Evolutionary conservation across 2,329 filamentous ascomycete species (phyloP).

Genomic region (Cordyceps cicadae): DNA sequence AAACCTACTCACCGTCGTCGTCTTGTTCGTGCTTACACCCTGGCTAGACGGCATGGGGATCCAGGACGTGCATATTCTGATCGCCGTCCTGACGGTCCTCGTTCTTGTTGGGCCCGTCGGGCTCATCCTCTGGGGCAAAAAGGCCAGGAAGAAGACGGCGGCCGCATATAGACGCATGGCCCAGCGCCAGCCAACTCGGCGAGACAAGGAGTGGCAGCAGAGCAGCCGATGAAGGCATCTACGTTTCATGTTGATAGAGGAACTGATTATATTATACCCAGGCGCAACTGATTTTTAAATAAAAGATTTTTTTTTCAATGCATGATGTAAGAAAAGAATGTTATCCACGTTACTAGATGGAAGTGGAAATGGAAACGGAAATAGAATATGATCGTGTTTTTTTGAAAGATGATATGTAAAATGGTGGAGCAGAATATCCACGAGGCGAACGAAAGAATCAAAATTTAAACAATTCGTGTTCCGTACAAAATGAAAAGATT

Average conservation of each 20-base stretch:
- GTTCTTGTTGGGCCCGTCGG: slow-evolving; percentile 11
- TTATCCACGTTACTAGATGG: too few species aligned
- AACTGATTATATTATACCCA: too few species aligned
- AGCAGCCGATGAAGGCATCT: not conserved
- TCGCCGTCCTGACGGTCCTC: slow-evolving; percentile 4
- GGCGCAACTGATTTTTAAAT: too few species aligned
- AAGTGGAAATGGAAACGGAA: too few species aligned
- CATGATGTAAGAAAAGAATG: too few species aligned
- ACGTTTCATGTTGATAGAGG: too few species aligned
- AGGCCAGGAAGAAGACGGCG: slow-evolving; percentile 8
- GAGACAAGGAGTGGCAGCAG: not conserved
- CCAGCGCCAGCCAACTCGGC: not conserved
- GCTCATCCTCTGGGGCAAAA: slow-evolving; percentile 14
- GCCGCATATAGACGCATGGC: slow-evolving; percentile 9
- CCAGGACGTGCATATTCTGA: slow-evolving; percentile 11
- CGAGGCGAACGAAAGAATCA: too few species aligned
- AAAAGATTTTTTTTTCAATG: too few species aligned
- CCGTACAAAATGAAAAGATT: not conserved
- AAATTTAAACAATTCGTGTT: not conserved
- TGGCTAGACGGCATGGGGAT: slow-evolving; percentile 20
- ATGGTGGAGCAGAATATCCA: too few species aligned
- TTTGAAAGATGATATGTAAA: too few species aligned
- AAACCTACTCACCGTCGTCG: slow-evolving; percentile 17
- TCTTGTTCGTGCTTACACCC: slow-evolving; percentile 17
- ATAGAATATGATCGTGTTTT: not conserved